phyloP scores from a whole-genome alignment of 495 filamentous ascomycete genomes.

The Ramalina intermedia region DNA sequence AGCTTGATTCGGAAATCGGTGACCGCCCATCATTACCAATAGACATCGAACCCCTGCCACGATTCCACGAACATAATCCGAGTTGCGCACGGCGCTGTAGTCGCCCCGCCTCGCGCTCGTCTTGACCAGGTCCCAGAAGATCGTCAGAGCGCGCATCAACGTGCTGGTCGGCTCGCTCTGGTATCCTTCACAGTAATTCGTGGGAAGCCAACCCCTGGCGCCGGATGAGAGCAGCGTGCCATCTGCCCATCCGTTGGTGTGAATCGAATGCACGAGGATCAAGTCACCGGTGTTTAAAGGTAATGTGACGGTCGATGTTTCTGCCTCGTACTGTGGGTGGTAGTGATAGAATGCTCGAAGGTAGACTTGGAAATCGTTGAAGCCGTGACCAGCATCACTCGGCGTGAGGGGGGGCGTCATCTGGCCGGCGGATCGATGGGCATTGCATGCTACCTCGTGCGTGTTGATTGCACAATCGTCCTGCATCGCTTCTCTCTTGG shows the following conservation, averaged over 20 bases:
- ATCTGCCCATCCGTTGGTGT: conserved; percentile 98
- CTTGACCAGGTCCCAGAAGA: conserved; percentile 85
- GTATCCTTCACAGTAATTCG: conserved; percentile 95
- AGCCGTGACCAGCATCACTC: conserved; percentile 43
- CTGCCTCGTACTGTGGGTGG: conserved; percentile 60
- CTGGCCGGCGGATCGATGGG: conserved; percentile 26
- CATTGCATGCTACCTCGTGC: conserved; percentile 13
- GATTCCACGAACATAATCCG: conserved; percentile 80
- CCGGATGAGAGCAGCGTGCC: conserved; percentile 85
- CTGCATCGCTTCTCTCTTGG: conserved; percentile 32
- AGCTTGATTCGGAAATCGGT: conserved; percentile 11
- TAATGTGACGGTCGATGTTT: conserved; percentile 65
- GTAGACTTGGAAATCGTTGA: conserved; percentile 77
- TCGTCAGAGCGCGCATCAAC: conserved; percentile 71
- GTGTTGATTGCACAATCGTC: conserved; percentile 27
- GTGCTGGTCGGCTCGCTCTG: conserved; percentile 73
- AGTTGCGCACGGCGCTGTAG: conserved; percentile 63
- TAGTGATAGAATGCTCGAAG: conserved; percentile 94
- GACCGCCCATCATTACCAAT: conserved; percentile 41
- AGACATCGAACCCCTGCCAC: conserved; percentile 87
- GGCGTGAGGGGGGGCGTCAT: conserved; percentile 67
- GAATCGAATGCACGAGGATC: conserved; percentile 89
- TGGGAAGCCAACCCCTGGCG: conserved; percentile 88
- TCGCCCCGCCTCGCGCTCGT: conserved; percentile 44
- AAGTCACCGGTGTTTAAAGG: conserved; percentile 83